Base-by-base conservation (phyloP, 495 filamentous ascomycete species). In the Schizothecium vesticola region DNA sequence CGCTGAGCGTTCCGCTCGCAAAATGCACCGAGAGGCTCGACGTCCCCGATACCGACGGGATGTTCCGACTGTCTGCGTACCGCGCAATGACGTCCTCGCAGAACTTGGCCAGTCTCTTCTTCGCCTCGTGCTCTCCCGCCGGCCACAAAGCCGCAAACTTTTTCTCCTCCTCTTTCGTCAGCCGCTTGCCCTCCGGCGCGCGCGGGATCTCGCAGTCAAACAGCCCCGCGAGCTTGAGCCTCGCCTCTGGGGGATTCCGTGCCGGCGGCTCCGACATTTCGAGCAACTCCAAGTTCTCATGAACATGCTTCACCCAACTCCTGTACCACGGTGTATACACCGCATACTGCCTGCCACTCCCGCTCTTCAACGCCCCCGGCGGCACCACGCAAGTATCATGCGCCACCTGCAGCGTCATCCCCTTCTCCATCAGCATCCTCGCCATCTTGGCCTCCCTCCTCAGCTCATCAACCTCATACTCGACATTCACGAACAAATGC, bases 301-400 rank as follows among this genome's bases (percentile, higher is more conserved):
- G 87, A 12, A 96, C 67, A 68, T 92, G 87, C 7, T 84, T 81
- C 23, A 92, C 72, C 93, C 93, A 97, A 0, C 90, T 73, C 19
- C 88, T 79, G 73, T 85, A 94, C 92, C 92, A 97, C 0, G 93
- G 93, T 2, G 80, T 88, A 69, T 94, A 97, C 1, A 97, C 91
- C 0, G 91, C 85, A 74, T 96, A 97, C 76, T 94, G 92, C 23
- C 86, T 90, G 10, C 92, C 91, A 7, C 80, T 81, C 10, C 89
- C 86, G 10, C 82, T 90, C 8, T 71, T 72, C 23, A 97, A 74
- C 60, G 80, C 76, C 0, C 91, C 92, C 0, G 94, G 93, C 3
- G 85, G 81, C 5, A 97, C 92, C 16, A 96, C 86, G 65, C 92
- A 95, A 8, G 90, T 90, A 78, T 97, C 94, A 68, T 92, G 91